A percentile compares a stretch with the other conserved stretches of the same genome.
Conservation (phyloP, 768 basidiomycete species). For the Amanita pseudoporphyria region DNA sequence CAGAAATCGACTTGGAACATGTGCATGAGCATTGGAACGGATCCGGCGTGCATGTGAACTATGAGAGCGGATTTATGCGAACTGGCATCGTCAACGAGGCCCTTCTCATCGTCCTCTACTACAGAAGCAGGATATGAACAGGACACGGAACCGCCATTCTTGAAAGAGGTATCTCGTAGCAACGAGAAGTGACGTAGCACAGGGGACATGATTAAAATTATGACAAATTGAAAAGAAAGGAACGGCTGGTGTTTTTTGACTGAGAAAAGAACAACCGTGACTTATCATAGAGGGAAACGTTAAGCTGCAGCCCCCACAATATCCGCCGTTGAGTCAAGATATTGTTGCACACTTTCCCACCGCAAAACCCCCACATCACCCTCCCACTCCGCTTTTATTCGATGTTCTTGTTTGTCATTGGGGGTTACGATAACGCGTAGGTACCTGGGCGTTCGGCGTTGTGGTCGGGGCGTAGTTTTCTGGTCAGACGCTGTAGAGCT, state of each 20-base stretch:
- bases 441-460: background rate
- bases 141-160: too few relatives aligned
- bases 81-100: too few relatives aligned
- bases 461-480: background rate
- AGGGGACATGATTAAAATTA: background rate
- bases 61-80: slow-evolving; percentile 17
- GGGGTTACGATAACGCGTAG: slow-evolving; percentile 6
- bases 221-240: background rate
- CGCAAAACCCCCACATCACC: too few relatives aligned
- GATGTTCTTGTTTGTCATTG: background rate
- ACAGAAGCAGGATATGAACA: background rate
- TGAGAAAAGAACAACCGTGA: too few relatives aligned
- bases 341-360: slow-evolving; percentile 7
- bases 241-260: background rate
- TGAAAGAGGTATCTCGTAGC: background rate
- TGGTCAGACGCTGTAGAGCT: slow-evolving; percentile 3
- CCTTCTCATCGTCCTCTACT: background rate
- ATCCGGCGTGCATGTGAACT: too few relatives aligned
- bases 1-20: slow-evolving; percentile 51
- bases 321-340: too few relatives aligned
- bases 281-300: too few relatives aligned
- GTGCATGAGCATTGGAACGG: slow-evolving; percentile 40
- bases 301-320: too few relatives aligned
- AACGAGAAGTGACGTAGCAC: background rate
- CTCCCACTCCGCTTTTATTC: slow-evolving; percentile 7